Percentiles rank a stretch among this genome's conserved stretches.
phyloP scores from a whole-genome alignment of 331 rosid species.

The Erythrophleum ivorense region DNA sequence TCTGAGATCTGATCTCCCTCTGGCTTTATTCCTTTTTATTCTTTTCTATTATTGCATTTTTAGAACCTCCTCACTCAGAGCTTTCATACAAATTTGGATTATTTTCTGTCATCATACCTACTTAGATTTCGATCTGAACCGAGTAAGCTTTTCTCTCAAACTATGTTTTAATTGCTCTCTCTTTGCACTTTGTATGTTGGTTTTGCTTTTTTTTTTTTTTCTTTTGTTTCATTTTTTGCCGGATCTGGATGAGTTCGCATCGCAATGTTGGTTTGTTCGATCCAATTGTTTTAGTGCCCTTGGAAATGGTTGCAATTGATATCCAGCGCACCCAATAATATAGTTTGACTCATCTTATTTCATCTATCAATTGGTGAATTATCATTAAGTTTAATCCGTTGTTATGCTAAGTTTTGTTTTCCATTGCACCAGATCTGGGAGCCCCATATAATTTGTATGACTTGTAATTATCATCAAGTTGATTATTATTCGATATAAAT shows the following conservation, averaged over 20 bases:
- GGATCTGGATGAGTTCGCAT: conserved; percentile 56
- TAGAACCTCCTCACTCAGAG: not conserved
- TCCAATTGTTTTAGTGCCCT: conserved; percentile 36
- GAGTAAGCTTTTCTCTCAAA: conserved; percentile 49
- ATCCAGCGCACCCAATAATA: conserved; percentile 27
- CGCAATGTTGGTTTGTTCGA: conserved; percentile 34
- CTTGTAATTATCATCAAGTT: conserved; percentile 30
- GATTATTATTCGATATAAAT: conserved; percentile 31
- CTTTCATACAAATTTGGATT: conserved; percentile 25
- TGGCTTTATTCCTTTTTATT: not conserved
- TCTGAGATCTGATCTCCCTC: conserved; percentile 16
- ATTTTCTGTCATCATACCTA: conserved; percentile 36
- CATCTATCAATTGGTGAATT: conserved; percentile 16
- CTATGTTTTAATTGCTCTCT: not conserved
- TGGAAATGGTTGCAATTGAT: conserved; percentile 33
- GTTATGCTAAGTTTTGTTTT: conserved; percentile 25
- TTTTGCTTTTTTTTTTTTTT: conserved; percentile 23
- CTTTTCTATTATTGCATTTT: not conserved
- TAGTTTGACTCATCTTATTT: conserved; percentile 24
- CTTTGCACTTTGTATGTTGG: conserved; percentile 1
- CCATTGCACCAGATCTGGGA: conserved; percentile 50
- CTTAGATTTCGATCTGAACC: conserved; percentile 51
- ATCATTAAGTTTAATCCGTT: not conserved
- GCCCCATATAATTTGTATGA: conserved; percentile 35
- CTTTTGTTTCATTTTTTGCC: no score